Percentiles rank a stretch among this genome's conserved stretches.
Conservation (phyloP, 192 early-diverging fungal species). For the Rhizoclosmatium globosum region DNA sequence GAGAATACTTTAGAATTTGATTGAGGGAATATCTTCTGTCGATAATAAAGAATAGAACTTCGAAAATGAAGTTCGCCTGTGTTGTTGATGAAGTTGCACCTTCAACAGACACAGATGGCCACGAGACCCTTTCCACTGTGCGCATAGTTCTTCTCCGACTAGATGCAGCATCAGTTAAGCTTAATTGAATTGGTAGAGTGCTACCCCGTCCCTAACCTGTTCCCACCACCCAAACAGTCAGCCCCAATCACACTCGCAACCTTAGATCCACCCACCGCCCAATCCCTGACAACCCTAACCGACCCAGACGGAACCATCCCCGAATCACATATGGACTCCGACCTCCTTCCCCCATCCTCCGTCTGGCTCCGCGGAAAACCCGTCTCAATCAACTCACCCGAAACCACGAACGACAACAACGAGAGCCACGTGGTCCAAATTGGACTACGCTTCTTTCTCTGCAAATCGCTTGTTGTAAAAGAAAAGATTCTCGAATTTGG, state of each 20-base stretch:
- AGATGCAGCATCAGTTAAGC: neutral
- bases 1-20: no score
- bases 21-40: no score
- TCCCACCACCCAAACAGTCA: neutral
- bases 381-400: no score
- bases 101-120: neutral
- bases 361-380: neutral
- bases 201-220: neutral
- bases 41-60: no score
- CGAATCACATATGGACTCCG: no score
- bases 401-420: neutral
- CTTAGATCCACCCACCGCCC: neutral
- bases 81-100: conserved; percentile 6
- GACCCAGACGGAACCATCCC: neutral
- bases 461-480: neutral
- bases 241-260: neutral
- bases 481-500: neutral
- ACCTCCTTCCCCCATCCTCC: neutral
- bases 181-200: neutral
- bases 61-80: neutral
- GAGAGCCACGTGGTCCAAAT: neutral
- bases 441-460: conserved; percentile 1
- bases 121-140: neutral
- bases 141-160: neutral
- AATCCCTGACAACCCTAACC: neutral